Evolutionary conservation across 768 basidiomycete species (phyloP), one percentile per base, ranked within the genome.

Genomic region (Pleurotus platypus): DNA sequence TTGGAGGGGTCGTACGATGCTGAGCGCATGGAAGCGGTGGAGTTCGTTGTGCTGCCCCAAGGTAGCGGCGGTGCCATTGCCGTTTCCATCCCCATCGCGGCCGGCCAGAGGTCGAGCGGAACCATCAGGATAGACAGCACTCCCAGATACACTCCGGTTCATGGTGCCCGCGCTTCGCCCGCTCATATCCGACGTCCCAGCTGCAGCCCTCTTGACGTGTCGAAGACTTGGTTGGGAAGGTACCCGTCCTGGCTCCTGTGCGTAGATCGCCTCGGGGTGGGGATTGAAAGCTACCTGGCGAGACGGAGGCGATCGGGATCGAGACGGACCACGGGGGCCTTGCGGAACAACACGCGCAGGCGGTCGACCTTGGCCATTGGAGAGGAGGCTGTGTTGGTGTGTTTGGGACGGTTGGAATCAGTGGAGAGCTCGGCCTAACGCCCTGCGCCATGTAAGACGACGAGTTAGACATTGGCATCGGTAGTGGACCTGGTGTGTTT

Each of bases 11-110:
- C 63, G 55, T 61, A 75, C 49, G 56, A 64, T 15, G 58, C 59
- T 48, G 70, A 69, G 6, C 62, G 62, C 20, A 47, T 57, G 13
- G 72, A 70, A 37, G 63, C 68, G 69, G 16, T 62, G 59, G 22
- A 60, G 13, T 11, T 12, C 26, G 18, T 56, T 42, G 45, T 49
- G 38, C n/a, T 35, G 42, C 4, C 13, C 24, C 4, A 39, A 39
- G 18, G 51, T 35, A n/a, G 51, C 51, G 9, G 38, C 26, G 5
- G 13, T 4, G 11, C 27, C 15, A 50, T 35, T 3, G 27, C 26
- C n/a, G 49, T 27, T 50, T 35, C 30, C 30, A 35, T 35, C 30
- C 30, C 30, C 30, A 35, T 35, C 11, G 30, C 8, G 30, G 37
- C 51, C 5, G 18, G 27, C 15, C 15, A 9, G 37, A 37, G n/a